Evolutionary conservation across 129 eudicot genomes (phyloP).

Genomic region (Pseudognaphalium luteoalbum): DNA sequence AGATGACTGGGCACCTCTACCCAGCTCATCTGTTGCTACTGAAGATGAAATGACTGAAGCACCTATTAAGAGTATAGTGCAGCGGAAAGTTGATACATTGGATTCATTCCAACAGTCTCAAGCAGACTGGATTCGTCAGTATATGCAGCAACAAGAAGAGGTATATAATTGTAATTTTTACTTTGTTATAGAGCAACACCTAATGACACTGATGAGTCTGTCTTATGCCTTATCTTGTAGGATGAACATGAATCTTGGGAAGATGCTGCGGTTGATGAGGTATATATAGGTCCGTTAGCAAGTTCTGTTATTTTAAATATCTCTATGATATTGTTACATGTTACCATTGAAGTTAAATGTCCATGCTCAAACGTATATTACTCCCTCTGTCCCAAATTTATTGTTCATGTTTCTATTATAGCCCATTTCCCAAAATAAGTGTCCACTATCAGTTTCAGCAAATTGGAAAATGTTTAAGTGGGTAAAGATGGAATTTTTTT

Average conservation of each 20-base stretch:
- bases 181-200: conserved; percentile 9
- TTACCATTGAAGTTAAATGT: too few relatives aligned
- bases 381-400: too few relatives aligned
- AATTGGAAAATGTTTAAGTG: too few relatives aligned
- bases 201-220: conserved; percentile 21
- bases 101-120: conserved; percentile 71
- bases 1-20: conserved; percentile 83
- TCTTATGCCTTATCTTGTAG: conserved; percentile 43
- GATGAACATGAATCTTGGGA: conserved; percentile 93
- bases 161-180: conserved; percentile 34
- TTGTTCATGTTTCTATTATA: neutral
- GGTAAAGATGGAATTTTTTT: neutral
- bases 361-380: too few relatives aligned
- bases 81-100: conserved; percentile 55
- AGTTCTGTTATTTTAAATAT: conserved; percentile 18
- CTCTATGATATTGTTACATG: neutral
- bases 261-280: conserved; percentile 55
- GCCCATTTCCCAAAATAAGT: too few relatives aligned
- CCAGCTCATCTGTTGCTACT: conserved; percentile 40
- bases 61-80: conserved; percentile 44
- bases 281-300: conserved; percentile 28
- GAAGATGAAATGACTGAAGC: conserved; percentile 46
- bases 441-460: too few relatives aligned
- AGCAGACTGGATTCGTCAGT: conserved; percentile 96
- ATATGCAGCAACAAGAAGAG: conserved; percentile 96